Evolutionary conservation across 139 green algal genomes (phyloP), one percentile per base, ranked within the genome.

Genomic region (Coelastrella sp.): DNA sequence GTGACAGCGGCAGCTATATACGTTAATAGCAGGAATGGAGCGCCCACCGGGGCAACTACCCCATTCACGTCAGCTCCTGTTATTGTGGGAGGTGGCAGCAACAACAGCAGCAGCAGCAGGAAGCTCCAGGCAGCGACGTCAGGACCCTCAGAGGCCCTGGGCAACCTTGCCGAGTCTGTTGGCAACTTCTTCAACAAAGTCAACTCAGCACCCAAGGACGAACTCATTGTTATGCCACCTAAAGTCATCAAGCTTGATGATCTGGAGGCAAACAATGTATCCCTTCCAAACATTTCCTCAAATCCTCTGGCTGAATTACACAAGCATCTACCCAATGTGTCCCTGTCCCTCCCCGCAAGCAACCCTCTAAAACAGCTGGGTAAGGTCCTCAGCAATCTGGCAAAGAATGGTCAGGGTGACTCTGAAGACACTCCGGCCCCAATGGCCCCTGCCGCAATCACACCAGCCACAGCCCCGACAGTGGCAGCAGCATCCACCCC

Each of bases 21-120:
- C 88, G 8, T 88, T n/a, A 91, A 91, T 81, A 76, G 58, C 57
- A 61, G 70, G 49, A 91, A 91, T 27, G 88, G 88, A 24, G 70
- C 82, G 14, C 78, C 81, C 25, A 68, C 63, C 7, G 88, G 70
- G 35, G 25, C n/a, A 8, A 91, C 88, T 15, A 91, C 88, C 3
- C 20, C 78, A 7, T 91, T 91, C 56, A 82, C 11, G 15, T 86
- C 73, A 57, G 86, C 86, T 8, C 8, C 86, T 35, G 25, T 80
- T 20, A 59, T 80, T 57, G 74, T 80, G 10, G 74, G 74, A 25
- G n/a, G 17, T 78, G 70, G 70, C 70, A 78, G 24, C 74, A 80
- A 8, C 24, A 8, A 8, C 68, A 76, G 68, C 68, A 76, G 68
- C 68, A 80, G 74, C 25, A 24, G 74, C 74, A 60, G 81, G 58